A percentile compares a stretch with the other conserved stretches of the same genome.
phyloP scores from a whole-genome alignment of 768 basidiomycete genomes.

The Trametes sanguinea region DNA sequence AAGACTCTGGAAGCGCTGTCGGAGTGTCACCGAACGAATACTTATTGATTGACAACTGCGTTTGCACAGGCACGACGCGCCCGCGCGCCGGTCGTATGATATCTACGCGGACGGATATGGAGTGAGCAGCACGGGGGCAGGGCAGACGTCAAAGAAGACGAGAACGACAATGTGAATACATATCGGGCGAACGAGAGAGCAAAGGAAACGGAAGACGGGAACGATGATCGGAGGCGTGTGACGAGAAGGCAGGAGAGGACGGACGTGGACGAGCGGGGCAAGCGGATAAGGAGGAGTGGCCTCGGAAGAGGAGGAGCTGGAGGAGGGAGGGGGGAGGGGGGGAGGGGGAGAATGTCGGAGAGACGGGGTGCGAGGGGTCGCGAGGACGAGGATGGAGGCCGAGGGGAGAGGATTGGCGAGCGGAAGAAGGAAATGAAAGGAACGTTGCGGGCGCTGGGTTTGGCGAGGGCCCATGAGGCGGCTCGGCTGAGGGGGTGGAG shows the following conservation, averaged over 20 bases:
- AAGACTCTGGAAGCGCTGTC: no score
- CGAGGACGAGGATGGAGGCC: slow-evolving; percentile 1
- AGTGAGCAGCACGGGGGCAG: background rate
- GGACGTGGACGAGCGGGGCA: background rate
- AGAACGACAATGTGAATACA: background rate
- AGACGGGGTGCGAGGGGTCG: slow-evolving; percentile 7
- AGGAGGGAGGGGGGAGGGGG: background rate
- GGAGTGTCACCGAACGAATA: no score
- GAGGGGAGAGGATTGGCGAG: slow-evolving; percentile 5
- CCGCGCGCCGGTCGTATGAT: no score
- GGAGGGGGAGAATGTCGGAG: slow-evolving; percentile 11
- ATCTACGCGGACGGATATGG: no score
- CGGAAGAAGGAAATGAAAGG: slow-evolving; percentile 43
- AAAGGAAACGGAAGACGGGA: background rate
- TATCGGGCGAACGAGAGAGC: background rate
- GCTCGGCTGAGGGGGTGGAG: slow-evolving; percentile 25
- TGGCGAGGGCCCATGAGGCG: slow-evolving; percentile 25
- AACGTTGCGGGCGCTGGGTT: slow-evolving; percentile 43
- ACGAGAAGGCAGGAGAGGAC: background rate
- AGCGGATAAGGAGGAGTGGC: background rate
- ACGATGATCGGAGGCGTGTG: slow-evolving; percentile 18
- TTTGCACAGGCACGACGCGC: no score
- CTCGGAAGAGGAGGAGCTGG: no score
- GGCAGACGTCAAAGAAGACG: background rate
- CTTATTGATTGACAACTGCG: no score